Conservation (phyloP, 306 rosid species). For the apple (Malus domestica) region ASM211411v1 NC_041793.1:32940001-32940500, state of each 20-base stretch:
- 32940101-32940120: conserved; percentile 70
- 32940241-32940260: background rate
- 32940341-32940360: background rate
- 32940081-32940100: conserved; percentile 83
- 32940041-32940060: conserved; percentile 83
- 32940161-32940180: conserved; percentile 99
- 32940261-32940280: background rate
- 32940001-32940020: conserved; percentile 80
- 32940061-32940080: conserved; percentile 65
- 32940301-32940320: background rate
- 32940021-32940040: conserved; percentile 70
- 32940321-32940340: background rate
- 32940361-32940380: background rate
- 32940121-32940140: conserved; percentile 93
- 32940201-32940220: background rate
- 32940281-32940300: background rate
- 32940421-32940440: background rate
- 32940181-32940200: conserved; percentile 10
- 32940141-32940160: conserved; percentile 97
- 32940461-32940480: background rate
- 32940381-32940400: background rate
- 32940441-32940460: background rate
- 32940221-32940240: background rate
- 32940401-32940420: background rate
- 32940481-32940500: background rate